A percentile compares a stretch with the other conserved stretches of the same genome.
Conservation (phyloP, 805 yeast genomes). For the Saccharomycopsis synnaedendra region DNA sequence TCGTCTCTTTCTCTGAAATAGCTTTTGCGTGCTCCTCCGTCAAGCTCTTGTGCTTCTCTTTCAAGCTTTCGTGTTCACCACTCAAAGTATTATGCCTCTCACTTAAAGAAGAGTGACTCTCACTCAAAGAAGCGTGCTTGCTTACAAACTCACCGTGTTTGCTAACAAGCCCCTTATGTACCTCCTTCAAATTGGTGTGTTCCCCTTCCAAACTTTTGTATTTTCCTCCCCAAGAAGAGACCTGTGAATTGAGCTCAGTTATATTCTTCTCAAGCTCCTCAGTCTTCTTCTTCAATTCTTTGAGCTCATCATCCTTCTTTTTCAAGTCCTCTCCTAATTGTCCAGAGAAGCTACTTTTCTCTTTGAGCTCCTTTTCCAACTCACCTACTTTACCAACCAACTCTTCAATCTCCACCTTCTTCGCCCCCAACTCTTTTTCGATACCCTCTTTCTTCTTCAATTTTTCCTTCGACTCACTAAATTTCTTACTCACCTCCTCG, state of each 20-base stretch:
- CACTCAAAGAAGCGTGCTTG: too few relatives aligned
- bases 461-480: not conserved
- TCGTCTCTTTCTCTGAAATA: not conserved
- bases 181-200: not conserved
- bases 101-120: too few relatives aligned
- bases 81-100: too few relatives aligned
- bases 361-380: not conserved
- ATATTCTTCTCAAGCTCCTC: not conserved
- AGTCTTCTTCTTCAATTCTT: not conserved
- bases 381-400: not conserved
- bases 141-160: too few relatives aligned
- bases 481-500: not conserved
- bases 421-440: not conserved
- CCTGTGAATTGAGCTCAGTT: not conserved
- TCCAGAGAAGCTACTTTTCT: not conserved
- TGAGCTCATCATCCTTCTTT: not conserved
- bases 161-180: too few relatives aligned
- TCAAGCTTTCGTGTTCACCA: not conserved
- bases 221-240: not conserved
- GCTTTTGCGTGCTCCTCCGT: not conserved
- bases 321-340: not conserved
- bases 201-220: not conserved
- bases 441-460: constrained; percentile 1
- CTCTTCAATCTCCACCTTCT: not conserved
- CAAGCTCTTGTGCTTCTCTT: not conserved